Evolutionary conservation across 2,329 filamentous ascomycete genomes (phyloP).

Genomic region (Acarospora socialis): DNA sequence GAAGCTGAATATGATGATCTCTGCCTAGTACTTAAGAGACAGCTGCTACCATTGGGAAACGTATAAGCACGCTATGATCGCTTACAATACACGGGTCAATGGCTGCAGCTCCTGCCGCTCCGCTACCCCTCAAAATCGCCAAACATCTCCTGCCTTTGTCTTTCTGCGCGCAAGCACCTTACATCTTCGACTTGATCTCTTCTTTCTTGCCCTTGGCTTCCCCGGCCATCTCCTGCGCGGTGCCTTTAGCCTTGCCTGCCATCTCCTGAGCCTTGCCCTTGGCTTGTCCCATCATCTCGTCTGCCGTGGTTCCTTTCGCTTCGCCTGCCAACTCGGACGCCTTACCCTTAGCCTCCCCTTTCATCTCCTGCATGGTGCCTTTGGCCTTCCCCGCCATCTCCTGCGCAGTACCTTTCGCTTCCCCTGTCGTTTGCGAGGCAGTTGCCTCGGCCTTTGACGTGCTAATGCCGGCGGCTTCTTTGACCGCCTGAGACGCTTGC

Average conservation of each 20-base stretch:
- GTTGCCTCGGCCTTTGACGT: conserved; percentile 33
- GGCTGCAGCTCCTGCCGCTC: too few relatives aligned
- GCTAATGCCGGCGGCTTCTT: conserved; percentile 27
- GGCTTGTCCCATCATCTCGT: conserved; percentile 31
- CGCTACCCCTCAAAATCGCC: too few relatives aligned
- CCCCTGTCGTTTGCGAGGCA: conserved; percentile 23
- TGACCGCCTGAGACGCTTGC: conserved; percentile 32
- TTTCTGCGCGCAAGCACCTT: too few relatives aligned
- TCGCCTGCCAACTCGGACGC: conserved; percentile 19
- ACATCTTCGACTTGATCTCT: conserved; percentile 17
- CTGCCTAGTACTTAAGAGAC: too few relatives aligned
- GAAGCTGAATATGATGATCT: too few relatives aligned
- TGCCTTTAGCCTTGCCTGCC: conserved; percentile 32
- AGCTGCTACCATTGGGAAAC: too few relatives aligned
- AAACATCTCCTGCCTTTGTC: too few relatives aligned
- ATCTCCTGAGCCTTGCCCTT: conserved; percentile 23
- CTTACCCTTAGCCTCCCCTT: conserved; percentile 29
- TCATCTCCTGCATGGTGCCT: conserved; percentile 25
- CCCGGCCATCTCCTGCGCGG: conserved; percentile 25
- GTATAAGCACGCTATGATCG: too few relatives aligned
- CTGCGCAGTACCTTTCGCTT: conserved; percentile 21
- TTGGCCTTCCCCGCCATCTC: conserved; percentile 17
- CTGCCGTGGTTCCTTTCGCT: conserved; percentile 22
- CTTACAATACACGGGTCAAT: too few relatives aligned
- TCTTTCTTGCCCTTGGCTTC: conserved; percentile 23